Conservation (phyloP, 1,139 yeast genomes). For the Pichia sp. region DNA sequence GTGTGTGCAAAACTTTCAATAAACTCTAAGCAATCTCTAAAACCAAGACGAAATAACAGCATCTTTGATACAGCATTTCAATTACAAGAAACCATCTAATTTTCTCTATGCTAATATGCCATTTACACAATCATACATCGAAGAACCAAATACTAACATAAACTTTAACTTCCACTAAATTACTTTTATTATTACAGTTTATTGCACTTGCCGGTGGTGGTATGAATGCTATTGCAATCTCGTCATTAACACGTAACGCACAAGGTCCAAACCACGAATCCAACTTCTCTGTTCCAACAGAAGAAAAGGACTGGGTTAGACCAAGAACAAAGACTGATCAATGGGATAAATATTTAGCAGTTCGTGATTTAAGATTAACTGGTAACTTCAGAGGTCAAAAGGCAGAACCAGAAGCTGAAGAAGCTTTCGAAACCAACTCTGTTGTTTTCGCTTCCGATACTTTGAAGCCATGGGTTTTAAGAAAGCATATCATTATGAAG, state of each 20-base stretch:
- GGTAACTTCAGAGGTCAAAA: conserved; percentile 72
- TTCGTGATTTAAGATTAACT: conserved; percentile 73
- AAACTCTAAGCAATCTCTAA: no score
- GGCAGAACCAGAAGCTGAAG: conserved; percentile 71
- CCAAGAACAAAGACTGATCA: conserved; percentile 56
- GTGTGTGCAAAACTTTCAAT: no score
- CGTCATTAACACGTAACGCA: conserved; percentile 32
- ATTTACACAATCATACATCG: no score
- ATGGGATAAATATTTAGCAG: conserved; percentile 50
- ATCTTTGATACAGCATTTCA: no score
- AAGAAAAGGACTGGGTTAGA: conserved; percentile 35
- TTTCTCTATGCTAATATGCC: no score
- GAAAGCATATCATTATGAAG: conserved; percentile 37
- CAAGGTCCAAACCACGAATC: conserved; percentile 33
- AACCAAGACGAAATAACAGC: no score
- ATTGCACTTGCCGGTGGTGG: conserved; percentile 53
- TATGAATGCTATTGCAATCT: conserved; percentile 34
- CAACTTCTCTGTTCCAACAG: conserved; percentile 24
- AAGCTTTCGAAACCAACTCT: conserved; percentile 59
- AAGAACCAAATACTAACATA: background rate
- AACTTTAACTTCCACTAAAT: no score
- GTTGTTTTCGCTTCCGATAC: conserved; percentile 32
- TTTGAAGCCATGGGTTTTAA: conserved; percentile 35
- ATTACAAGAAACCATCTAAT: no score
- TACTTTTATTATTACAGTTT: no score